A percentile compares a stretch with the other conserved stretches of the same genome.
These are phyloP conservation scores for Annulohypoxylon truncatum DNA, from an alignment of 2,329 filamentous ascomycete genomes.

Conservation along the genomic window DNA sequence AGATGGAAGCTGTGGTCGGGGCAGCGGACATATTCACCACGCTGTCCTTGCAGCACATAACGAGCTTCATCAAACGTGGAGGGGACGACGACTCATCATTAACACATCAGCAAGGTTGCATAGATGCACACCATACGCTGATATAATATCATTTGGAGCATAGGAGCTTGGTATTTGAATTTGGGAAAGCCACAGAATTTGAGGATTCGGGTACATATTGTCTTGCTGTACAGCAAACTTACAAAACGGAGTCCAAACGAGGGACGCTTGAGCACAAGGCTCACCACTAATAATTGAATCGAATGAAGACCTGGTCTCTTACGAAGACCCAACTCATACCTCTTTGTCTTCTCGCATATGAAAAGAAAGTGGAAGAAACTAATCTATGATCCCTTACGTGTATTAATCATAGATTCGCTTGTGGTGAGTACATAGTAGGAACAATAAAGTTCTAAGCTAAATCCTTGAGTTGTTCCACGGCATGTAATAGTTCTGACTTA, in stretches of 20 bases:
- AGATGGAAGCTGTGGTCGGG: background rate
- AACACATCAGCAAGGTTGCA: background rate
- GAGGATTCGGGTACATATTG: slow-evolving; percentile 25
- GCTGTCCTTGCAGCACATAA: background rate
- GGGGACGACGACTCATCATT: slow-evolving; percentile 1
- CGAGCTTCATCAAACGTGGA: background rate
- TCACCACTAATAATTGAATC: slow-evolving; percentile 36
- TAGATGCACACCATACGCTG: slow-evolving; percentile 4
- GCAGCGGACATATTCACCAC: background rate
- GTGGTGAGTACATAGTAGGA: background rate
- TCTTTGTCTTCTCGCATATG: background rate
- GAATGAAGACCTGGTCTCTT: slow-evolving; percentile 18
- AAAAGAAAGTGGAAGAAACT: background rate
- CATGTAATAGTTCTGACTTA: background rate
- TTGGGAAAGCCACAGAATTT: slow-evolving; percentile 21
- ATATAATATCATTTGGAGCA: slow-evolving; percentile 30
- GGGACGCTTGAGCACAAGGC: slow-evolving; percentile 10
- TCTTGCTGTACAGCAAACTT: slow-evolving; percentile 30
- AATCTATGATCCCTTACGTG: background rate
- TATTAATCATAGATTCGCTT: background rate
- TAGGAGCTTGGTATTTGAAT: slow-evolving; percentile 12
- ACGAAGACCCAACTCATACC: background rate
- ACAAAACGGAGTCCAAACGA: slow-evolving; percentile 22
- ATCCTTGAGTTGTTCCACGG: background rate
- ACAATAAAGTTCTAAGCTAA: background rate